Conservation (phyloP, 257 asterid genomes). For the Capsicum chinense region DNA sequence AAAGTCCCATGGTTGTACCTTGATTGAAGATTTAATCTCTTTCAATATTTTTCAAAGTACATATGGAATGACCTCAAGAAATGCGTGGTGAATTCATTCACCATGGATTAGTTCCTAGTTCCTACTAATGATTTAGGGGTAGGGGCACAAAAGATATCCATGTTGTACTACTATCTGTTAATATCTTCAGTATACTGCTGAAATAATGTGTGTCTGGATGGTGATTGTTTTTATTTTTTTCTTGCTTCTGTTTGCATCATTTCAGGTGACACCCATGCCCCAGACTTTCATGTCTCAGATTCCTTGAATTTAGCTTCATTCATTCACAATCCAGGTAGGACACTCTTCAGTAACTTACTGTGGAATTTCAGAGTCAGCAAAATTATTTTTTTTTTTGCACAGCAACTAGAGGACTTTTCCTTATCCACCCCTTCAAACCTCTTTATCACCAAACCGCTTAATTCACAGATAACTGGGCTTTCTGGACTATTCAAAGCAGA, state of each 20-base stretch:
- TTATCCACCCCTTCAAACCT: not conserved
- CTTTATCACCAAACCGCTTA: not conserved
- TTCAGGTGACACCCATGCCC: not conserved
- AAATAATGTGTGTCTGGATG: conserved; percentile 13
- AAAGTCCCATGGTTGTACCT: not conserved
- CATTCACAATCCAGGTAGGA: conserved; percentile 4
- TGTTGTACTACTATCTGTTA: not conserved
- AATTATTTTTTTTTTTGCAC: not conserved
- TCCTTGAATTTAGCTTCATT: conserved; percentile 21
- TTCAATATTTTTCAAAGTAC: no score
- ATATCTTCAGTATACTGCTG: not conserved
- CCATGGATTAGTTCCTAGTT: conserved; percentile 10
- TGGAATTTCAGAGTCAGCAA: not conserved
- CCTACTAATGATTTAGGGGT: not conserved
- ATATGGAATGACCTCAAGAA: not conserved
- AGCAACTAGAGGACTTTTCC: not conserved
- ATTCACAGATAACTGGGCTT: not conserved
- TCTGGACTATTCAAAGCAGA: not conserved
- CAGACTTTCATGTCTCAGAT: conserved; percentile 9
- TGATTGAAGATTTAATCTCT: not conserved
- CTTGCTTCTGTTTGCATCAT: conserved; percentile 14
- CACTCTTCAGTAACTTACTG: not conserved
- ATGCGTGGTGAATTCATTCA: conserved; percentile 1
- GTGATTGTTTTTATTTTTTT: not conserved
- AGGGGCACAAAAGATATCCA: conserved; percentile 22